Evolutionary conservation across 768 basidiomycete genomes (phyloP).

Genomic region (Fibroporia radiculosa): DNA sequence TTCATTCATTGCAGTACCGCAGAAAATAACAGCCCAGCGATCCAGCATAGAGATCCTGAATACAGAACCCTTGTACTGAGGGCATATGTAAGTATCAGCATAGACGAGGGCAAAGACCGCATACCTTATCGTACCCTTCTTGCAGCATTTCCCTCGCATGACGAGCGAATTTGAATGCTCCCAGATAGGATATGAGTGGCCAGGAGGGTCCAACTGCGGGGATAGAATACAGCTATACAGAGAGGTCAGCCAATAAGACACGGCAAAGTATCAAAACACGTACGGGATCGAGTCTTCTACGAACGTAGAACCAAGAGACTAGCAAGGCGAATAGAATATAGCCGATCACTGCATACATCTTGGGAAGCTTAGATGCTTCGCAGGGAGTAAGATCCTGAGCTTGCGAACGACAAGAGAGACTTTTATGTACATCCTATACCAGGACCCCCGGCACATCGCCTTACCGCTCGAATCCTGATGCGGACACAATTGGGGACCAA

Average conservation of each 20-base stretch:
- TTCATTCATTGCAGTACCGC: conserved; percentile 35
- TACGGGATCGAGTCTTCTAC: conserved; percentile 5
- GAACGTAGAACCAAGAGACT: neutral
- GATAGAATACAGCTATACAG: conserved; percentile 18
- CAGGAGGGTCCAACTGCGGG: conserved; percentile 22
- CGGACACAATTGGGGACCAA: no score
- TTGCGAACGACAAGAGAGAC: no score
- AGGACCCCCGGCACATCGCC: no score
- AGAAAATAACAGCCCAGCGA: conserved; percentile 39
- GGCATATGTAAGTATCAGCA: neutral
- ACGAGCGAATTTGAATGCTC: conserved; percentile 11
- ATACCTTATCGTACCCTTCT: conserved; percentile 25
- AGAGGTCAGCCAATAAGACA: neutral
- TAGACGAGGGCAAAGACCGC: neutral
- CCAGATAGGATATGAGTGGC: conserved; percentile 22
- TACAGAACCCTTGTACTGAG: conserved; percentile 10
- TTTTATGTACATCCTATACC: no score
- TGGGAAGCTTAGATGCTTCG: no score
- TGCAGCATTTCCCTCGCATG: conserved; percentile 19
- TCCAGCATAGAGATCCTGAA: conserved; percentile 38
- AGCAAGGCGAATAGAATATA: neutral
- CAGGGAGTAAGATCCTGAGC: no score
- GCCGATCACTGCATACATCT: neutral
- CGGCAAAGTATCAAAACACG: neutral
- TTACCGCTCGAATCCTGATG: no score